Base-by-base conservation (phyloP, 1,139 yeast species). In the Blastobotrys malaysiensis region DNA sequence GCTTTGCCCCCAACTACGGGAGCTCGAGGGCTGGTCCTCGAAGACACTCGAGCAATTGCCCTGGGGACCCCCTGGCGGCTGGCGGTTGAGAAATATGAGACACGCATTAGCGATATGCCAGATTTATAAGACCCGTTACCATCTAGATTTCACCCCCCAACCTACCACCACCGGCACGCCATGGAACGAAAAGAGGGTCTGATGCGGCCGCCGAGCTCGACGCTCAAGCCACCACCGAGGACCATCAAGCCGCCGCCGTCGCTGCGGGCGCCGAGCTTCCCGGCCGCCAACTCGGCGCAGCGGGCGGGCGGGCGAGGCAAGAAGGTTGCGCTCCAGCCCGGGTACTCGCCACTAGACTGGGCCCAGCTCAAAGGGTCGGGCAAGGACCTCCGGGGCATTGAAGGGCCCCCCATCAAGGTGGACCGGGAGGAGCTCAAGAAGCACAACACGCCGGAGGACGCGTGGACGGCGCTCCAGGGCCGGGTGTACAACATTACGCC, bases 281-380 rank as follows among this genome's bases (percentile, higher is more conserved):
- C 78, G 31, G 66, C 77, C 1, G 67, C 72, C 9, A 69, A 72
- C 60, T 78, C 82, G 3, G 68, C 71, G 1, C 82, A 78, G 59
- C 63, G 79, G 49, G 75, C 71, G 61, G 57, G 50, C 48, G 48
- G 69, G 69, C 53, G 58, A 9, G 60, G 67, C 9, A 57, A 50
- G 45, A 88, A 88, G 62, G 91, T 88, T 0, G 77, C 72, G 0
- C 73, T 88, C 11, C 74, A 78, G 49, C 96, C 95, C 0, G 95
- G 96, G 0, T 89, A 83, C 65, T 88, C 96, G 0, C 93, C 95
- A 0, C 70, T 88, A 55, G 96, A 88, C 67, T 88, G 97, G 97
- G 96, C 93, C 9, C 70, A 76, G 9, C 68, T 82, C 45, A 83
- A 82, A 55, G 67, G 72, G 13, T 68, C 75, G 20, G 79, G 79